Percentiles rank a stretch among this genome's conserved stretches.
Evolutionary conservation across 192 early-diverging fungal genomes (phyloP).

Genomic region (Coemansia sp.): DNA sequence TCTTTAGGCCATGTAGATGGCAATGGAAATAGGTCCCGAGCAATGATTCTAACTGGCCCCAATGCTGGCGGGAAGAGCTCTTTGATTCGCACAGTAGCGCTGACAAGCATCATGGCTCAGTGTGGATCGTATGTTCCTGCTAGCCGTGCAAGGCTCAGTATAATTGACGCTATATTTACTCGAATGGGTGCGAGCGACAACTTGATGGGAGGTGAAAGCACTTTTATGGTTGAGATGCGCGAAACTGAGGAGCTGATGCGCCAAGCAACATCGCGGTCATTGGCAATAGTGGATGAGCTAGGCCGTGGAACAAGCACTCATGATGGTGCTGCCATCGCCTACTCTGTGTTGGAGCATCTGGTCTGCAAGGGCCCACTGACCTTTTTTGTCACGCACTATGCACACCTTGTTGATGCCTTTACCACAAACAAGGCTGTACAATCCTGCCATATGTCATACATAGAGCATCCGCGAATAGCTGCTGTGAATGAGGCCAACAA

Average conservation of each 20-base stretch:
- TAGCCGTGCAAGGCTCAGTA: slow-evolving; percentile 62
- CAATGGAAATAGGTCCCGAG: slow-evolving; percentile 22
- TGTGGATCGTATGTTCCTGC: slow-evolving; percentile 94
- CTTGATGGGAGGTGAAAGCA: slow-evolving; percentile 88
- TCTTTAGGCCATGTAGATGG: slow-evolving; percentile 61
- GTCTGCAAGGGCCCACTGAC: slow-evolving; percentile 73
- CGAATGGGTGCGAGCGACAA: slow-evolving; percentile 97
- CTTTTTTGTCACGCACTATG: slow-evolving; percentile 96
- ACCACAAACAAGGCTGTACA: slow-evolving; percentile 18
- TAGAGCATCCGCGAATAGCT: slow-evolving; percentile 63
- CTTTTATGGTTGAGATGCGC: slow-evolving; percentile 94
- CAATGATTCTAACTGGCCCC: slow-evolving; percentile 93
- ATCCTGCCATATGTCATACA: slow-evolving; percentile 44
- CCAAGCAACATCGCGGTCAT: slow-evolving; percentile 80
- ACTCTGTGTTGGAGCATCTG: slow-evolving; percentile 86
- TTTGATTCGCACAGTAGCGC: slow-evolving; percentile 86
- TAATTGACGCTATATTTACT: slow-evolving; percentile 92
- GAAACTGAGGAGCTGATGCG: slow-evolving; percentile 91
- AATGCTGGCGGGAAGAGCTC: slow-evolving; percentile 99
- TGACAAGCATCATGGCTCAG: slow-evolving; percentile 94
- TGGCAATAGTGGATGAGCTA: slow-evolving; percentile 96
- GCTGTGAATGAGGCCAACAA: slow-evolving; percentile 22
- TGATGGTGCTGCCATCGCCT: slow-evolving; percentile 97
- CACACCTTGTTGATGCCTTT: slow-evolving; percentile 69
- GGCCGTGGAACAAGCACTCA: slow-evolving; percentile 96